Base-by-base conservation (phyloP, 148 eudicot genomes). In the Fallopia convolvulus region DNA sequence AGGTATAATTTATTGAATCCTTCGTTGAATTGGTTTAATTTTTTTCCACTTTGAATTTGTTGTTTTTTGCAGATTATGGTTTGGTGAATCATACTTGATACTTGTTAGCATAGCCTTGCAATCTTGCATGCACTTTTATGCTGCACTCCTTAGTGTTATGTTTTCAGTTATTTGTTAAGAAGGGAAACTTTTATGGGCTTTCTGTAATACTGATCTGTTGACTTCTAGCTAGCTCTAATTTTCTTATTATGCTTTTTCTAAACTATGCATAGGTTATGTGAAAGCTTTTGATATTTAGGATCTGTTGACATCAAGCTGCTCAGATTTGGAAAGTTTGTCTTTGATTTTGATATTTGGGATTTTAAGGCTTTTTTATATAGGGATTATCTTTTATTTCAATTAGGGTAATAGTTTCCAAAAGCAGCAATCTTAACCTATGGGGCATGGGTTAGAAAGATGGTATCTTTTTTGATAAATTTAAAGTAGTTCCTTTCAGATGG, bases 1-100 rank as follows among this genome's bases (percentile, higher is more conserved):
- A 94, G 98, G 98, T 94, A 83, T 70, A 20, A 41, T 73, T 32
- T 33, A 44, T 52, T 52, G 56, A 18, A 10, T 74, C 18, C 13
- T 5, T 33, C 11, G 66, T 63, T 44, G 4, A 6, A 10, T 74
- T 23, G 56, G 20, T 4, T 52, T 52, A 0, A 2, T 2, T 36
- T 36, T 36, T 36, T 36, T 36, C 39, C 39, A 26, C 30, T 41
- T 77, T 4, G 7, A 17, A 13, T 58, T 36, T 36, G 39, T 36
- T 36, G 11, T 23, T 20, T 61, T 61, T 33, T 0, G 3, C 6
- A 18, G 56, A 52, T 52, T 20, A 52, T 52, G 56, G 20, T 52
- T 52, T 52, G 17, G 17, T 52, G 56, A 14, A 4, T 52, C n/a
- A 14, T 18, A 4, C 6, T 52, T 52, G 56, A 18, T 52, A 6